A percentile compares a stretch with the other conserved stretches of the same genome.
Evolutionary conservation across 768 basidiomycete genomes (phyloP).

Genomic region (Galerina sulciceps): DNA sequence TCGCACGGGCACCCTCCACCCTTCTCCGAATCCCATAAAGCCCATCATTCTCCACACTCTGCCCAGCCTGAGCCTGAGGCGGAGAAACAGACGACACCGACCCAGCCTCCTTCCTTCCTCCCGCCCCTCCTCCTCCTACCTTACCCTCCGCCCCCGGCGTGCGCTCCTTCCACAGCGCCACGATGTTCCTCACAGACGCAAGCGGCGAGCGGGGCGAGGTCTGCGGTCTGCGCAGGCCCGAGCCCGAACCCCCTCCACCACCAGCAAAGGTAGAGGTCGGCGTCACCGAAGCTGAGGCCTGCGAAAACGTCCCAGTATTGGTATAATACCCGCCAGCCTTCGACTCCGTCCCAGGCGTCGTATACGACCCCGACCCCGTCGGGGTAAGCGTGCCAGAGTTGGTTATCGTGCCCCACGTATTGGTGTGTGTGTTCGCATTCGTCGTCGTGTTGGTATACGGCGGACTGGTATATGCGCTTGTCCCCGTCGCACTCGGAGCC

Average conservation of each 20-base stretch:
- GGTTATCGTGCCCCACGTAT: conserved; percentile 21
- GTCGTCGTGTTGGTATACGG: conserved; percentile 20
- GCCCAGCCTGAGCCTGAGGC: conserved; percentile 25
- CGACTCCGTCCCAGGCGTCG: conserved; percentile 33
- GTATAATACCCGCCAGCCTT: conserved; percentile 26
- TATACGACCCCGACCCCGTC: conserved; percentile 39
- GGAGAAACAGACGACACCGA: conserved; percentile 43
- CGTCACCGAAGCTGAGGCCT: conserved; percentile 41
- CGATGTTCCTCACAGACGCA: conserved; percentile 76
- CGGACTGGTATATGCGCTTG: conserved; percentile 29
- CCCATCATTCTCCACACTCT: conserved; percentile 39
- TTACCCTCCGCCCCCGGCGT: conserved; percentile 57
- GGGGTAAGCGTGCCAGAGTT: conserved; percentile 36
- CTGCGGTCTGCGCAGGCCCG: conserved; percentile 65
- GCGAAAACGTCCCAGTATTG: conserved; percentile 43
- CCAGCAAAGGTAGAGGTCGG: too few species aligned
- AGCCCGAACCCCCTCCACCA: too few species aligned
- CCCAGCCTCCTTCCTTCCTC: too few species aligned
- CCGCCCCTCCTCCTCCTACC: too few species aligned
- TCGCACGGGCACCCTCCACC: conserved; percentile 40
- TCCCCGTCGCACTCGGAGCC: conserved; percentile 18
- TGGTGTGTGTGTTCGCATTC: conserved; percentile 22
- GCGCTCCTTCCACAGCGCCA: conserved; percentile 81
- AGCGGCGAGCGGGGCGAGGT: conserved; percentile 73
- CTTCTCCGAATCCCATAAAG: conserved; percentile 56